These are phyloP conservation scores for Rhizopogon salebrosus DNA, from an alignment of 768 basidiomycete genomes.

Conservation along the genomic window DNA sequence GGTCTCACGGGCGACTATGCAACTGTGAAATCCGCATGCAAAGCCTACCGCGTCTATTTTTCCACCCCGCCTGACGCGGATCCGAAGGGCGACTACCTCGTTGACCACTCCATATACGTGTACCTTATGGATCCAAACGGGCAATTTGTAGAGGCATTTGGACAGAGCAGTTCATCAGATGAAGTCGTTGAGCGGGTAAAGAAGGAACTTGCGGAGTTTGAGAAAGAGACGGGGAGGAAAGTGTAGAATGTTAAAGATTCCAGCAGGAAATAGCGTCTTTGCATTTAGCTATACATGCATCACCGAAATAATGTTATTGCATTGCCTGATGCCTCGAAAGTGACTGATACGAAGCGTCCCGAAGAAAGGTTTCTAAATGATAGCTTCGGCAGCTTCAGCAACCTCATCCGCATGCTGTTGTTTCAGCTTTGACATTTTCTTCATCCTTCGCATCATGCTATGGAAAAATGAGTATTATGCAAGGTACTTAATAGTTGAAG, in stretches of 20 bases:
- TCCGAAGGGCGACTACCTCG: conserved; percentile 89
- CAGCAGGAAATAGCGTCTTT: neutral
- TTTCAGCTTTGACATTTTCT: conserved; percentile 72
- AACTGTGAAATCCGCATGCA: conserved; percentile 82
- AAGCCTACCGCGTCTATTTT: conserved; percentile 97
- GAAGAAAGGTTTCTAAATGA: neutral
- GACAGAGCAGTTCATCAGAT: conserved; percentile 67
- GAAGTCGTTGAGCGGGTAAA: conserved; percentile 63
- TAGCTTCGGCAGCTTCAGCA: conserved; percentile 11
- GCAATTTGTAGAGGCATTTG: conserved; percentile 94
- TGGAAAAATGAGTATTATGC: conserved; percentile 1
- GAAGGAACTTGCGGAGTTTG: conserved; percentile 43
- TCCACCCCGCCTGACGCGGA: conserved; percentile 89
- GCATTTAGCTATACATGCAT: conserved; percentile 1
- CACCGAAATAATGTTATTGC: conserved; percentile 9
- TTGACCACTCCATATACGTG: conserved; percentile 95
- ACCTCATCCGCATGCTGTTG: conserved; percentile 36
- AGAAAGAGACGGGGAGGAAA: conserved; percentile 28
- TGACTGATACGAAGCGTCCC: neutral
- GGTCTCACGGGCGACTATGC: conserved; percentile 88
- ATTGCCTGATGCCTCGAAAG: neutral
- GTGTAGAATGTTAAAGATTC: conserved; percentile 12
- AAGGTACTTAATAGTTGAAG: neutral
- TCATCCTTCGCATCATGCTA: conserved; percentile 89
- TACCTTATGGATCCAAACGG: conserved; percentile 97